Evolutionary conservation across 2,329 filamentous ascomycete genomes (phyloP).

Genomic region (Aspergillus ochraceoroseus): DNA sequence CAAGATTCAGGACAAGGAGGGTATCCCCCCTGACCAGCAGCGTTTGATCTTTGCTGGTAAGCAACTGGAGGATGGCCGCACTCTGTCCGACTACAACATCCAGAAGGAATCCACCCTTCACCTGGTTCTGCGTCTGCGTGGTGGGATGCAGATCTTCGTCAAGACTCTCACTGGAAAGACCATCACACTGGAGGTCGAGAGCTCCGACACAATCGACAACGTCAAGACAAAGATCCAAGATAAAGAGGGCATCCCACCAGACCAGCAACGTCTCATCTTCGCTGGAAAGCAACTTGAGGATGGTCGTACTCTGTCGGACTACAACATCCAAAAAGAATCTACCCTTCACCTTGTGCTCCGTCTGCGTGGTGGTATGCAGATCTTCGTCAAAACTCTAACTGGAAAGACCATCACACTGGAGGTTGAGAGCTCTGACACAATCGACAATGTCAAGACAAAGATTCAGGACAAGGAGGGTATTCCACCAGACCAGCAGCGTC

Average conservation of each 20-base stretch:
- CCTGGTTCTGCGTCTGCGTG: conserved; percentile 78
- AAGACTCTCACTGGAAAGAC: conserved; percentile 73
- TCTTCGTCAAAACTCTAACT: conserved; percentile 79
- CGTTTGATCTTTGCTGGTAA: conserved; percentile 94
- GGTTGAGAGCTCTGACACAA: conserved; percentile 63
- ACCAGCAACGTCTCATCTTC: conserved; percentile 91
- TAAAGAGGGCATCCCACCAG: conserved; percentile 81
- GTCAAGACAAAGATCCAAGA: conserved; percentile 86
- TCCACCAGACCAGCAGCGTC: conserved; percentile 64
- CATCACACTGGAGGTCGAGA: conserved; percentile 87
- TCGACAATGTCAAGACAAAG: conserved; percentile 66
- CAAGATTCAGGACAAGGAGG: conserved; percentile 98
- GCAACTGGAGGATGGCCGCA: conserved; percentile 91
- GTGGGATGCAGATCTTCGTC: conserved; percentile 62
- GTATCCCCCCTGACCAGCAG: conserved; percentile 93
- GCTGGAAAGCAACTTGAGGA: conserved; percentile 92
- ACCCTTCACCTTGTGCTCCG: conserved; percentile 76
- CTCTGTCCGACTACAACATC: conserved; percentile 88
- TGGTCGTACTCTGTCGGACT: conserved; percentile 83
- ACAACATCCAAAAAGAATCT: conserved; percentile 94
- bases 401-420: conserved; percentile 67
- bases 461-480: conserved; percentile 80
- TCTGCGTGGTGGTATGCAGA: conserved; percentile 77
- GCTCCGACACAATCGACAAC: conserved; percentile 86
- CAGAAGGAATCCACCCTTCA: conserved; percentile 89